phyloP scores from a whole-genome alignment of 2,329 filamentous ascomycete genomes.

The Metarhizium sp. region DNA sequence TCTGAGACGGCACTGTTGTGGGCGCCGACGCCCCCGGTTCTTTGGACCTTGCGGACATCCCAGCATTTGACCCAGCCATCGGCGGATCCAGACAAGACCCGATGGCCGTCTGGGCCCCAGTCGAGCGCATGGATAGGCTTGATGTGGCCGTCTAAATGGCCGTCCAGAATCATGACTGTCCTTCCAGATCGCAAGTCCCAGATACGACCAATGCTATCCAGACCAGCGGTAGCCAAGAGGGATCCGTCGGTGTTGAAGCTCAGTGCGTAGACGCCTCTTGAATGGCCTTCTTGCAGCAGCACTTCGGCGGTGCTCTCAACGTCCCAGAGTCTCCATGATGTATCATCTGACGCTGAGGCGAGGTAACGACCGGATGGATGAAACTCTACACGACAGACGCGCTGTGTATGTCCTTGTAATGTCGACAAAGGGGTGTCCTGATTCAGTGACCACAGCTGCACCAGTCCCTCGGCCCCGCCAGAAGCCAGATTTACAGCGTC shows the following conservation, averaged over 20 bases:
- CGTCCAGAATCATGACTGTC: slow-evolving; percentile 92
- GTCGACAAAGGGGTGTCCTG: slow-evolving; percentile 79
- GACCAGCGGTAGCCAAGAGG: slow-evolving; percentile 79
- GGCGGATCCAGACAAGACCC: slow-evolving; percentile 84
- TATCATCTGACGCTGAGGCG: slow-evolving; percentile 90
- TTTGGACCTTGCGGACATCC: slow-evolving; percentile 85
- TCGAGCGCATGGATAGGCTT: slow-evolving; percentile 89
- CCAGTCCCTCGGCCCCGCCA: slow-evolving; percentile 76
- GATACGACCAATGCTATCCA: slow-evolving; percentile 89
- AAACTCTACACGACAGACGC: slow-evolving; percentile 88
- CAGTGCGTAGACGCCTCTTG: slow-evolving; percentile 82
- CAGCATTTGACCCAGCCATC: slow-evolving; percentile 98
- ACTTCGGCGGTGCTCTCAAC: slow-evolving; percentile 77
- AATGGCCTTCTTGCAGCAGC: slow-evolving; percentile 87
- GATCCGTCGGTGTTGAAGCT: slow-evolving; percentile 89
- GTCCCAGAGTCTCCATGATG: slow-evolving; percentile 95
- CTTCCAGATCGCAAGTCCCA: slow-evolving; percentile 92
- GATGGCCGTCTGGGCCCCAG: slow-evolving; percentile 84
- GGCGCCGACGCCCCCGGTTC: slow-evolving; percentile 76
- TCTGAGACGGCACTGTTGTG: slow-evolving; percentile 90
- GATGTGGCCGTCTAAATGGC: slow-evolving; percentile 71
- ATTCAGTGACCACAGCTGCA: slow-evolving; percentile 84
- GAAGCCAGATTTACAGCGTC: slow-evolving; percentile 78
- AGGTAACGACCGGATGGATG: slow-evolving; percentile 86
- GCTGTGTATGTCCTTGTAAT: slow-evolving; percentile 71